Percentiles rank a stretch among this genome's conserved stretches.
Conservation (phyloP, 1,284 basidiomycete species). For the Ceratorhiza oryzae-sativae region DNA sequence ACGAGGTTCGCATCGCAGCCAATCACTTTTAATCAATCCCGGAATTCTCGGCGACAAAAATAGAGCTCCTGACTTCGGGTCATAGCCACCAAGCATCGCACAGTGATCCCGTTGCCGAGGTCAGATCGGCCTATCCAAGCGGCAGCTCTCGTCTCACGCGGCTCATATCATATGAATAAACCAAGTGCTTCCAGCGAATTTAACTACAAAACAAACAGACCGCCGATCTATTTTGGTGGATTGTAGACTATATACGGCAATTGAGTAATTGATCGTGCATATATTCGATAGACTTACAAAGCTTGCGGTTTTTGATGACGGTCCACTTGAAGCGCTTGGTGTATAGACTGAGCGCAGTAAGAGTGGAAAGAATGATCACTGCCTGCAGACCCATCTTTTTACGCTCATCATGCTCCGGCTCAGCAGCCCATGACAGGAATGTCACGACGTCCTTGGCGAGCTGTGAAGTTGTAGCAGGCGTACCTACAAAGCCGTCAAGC, state of each 20-base stretch:
- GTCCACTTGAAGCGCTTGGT: slow-evolving; percentile 97
- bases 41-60: slow-evolving; percentile 26
- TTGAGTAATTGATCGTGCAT: slow-evolving; percentile 41
- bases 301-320: slow-evolving; percentile 90
- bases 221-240: slow-evolving; percentile 53
- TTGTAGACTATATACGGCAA: slow-evolving; percentile 57
- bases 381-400: slow-evolving; percentile 97
- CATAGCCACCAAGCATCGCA: slow-evolving; percentile 3
- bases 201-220: slow-evolving; percentile 15
- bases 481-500: slow-evolving; percentile 61
- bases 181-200: slow-evolving; percentile 24
- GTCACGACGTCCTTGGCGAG: slow-evolving; percentile 99
- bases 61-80: not conserved
- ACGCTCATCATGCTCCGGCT: slow-evolving; percentile 97
- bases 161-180: slow-evolving; percentile 22
- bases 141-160: not conserved
- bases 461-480: slow-evolving; percentile 96
- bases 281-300: slow-evolving; percentile 63
- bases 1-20: not conserved
- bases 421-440: slow-evolving; percentile 94
- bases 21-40: not conserved
- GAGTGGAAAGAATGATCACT: slow-evolving; percentile 84
- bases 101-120: not conserved
- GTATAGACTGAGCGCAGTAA: slow-evolving; percentile 84
- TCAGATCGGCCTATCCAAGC: not conserved